A percentile compares a stretch with the other conserved stretches of the same genome.
These are phyloP conservation scores for Calonectria crousiana DNA, from an alignment of 2,329 filamentous ascomycete species.

Conservation along the genomic window DNA sequence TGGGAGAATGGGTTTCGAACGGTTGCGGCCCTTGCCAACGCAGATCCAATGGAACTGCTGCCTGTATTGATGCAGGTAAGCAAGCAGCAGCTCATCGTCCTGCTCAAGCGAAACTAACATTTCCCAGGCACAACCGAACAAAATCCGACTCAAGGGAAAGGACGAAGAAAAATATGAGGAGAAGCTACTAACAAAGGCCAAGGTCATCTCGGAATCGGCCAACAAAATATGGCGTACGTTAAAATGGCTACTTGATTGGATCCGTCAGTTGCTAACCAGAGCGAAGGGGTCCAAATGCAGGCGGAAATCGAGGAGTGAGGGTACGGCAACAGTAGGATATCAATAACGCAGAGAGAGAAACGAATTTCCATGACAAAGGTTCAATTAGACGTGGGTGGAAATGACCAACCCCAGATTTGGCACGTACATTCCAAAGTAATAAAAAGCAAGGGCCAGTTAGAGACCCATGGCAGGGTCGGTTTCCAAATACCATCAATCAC, in stretches of 20 bases:
- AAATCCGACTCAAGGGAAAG: constrained; percentile 64
- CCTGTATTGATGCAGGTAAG: constrained; percentile 78
- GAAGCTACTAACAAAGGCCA: constrained; percentile 75
- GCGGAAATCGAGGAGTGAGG: constrained; percentile 59
- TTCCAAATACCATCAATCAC: neutral
- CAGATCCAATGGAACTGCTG: constrained; percentile 75
- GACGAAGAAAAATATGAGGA: constrained; percentile 72
- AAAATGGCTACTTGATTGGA: neutral
- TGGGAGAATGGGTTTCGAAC: constrained; percentile 83
- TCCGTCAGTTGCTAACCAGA: constrained; percentile 28
- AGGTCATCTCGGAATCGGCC: constrained; percentile 76
- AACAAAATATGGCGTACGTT: constrained; percentile 76
- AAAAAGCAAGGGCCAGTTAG: neutral
- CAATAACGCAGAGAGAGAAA: neutral
- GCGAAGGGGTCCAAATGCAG: constrained; percentile 63
- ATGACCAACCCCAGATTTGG: neutral
- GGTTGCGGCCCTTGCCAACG: constrained; percentile 76
- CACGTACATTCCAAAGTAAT: neutral
- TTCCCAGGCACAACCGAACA: constrained; percentile 74
- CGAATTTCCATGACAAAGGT: neutral
- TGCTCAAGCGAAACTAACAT: neutral
- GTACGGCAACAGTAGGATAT: neutral
- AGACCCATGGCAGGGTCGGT: neutral
- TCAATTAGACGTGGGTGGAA: neutral
- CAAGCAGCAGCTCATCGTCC: neutral